Evolutionary conservation across 2,329 filamentous ascomycete genomes (phyloP).

Genomic region (Colletotrichum sp.): DNA sequence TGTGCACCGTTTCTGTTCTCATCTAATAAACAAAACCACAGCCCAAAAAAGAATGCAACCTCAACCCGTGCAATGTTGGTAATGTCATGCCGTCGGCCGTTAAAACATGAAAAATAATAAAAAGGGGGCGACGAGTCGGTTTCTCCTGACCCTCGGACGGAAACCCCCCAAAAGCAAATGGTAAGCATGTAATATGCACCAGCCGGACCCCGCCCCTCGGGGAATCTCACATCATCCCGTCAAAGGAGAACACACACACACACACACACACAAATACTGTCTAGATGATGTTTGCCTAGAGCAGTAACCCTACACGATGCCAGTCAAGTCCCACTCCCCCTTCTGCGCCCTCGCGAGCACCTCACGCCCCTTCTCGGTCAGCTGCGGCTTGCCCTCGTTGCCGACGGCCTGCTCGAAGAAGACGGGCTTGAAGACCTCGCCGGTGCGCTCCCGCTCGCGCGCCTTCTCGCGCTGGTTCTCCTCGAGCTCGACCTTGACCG

Average conservation of each 20-base stretch:
- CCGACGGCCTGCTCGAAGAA: constrained; percentile 76
- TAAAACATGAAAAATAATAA: neutral
- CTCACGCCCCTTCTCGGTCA: constrained; percentile 58
- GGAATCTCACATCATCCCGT: neutral
- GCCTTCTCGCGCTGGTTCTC: constrained; percentile 88
- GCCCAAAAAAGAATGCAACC: neutral
- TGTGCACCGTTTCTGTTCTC: neutral
- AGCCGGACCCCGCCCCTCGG: neutral
- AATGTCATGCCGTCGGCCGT: neutral
- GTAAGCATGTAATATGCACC: neutral
- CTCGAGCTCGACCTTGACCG: constrained; percentile 88
- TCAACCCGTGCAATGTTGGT: neutral
- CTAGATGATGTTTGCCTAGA: neutral
- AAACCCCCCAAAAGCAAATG: neutral
- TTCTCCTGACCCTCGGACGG: neutral
- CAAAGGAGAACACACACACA: neutral
- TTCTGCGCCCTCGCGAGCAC: constrained; percentile 59
- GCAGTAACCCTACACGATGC: constrained; percentile 33
- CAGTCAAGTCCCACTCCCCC: constrained; percentile 56
- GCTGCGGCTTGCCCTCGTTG: constrained; percentile 60
- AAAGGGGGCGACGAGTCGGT: neutral
- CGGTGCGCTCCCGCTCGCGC: constrained; percentile 74
- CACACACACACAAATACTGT: neutral
- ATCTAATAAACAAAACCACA: neutral
- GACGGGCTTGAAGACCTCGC: constrained; percentile 79